Conservation (phyloP, 345 rosid genomes). For the Salix purpurea region DNA sequence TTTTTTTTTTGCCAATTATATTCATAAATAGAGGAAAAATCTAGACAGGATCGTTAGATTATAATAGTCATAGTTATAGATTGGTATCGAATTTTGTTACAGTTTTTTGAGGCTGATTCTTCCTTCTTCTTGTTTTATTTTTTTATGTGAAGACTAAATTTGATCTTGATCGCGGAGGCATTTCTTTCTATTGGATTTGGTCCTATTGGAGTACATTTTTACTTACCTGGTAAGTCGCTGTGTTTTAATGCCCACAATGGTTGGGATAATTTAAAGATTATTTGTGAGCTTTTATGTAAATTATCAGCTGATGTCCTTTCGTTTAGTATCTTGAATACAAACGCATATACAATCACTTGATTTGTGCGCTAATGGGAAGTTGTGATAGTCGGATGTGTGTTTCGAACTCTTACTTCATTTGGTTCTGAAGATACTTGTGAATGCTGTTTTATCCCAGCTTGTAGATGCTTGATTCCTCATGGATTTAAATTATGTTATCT, state of each 20-base stretch:
- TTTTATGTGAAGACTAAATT: conserved; percentile 40
- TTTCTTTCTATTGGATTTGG: conserved; percentile 96
- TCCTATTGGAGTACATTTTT: conserved; percentile 97
- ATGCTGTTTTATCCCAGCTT: conserved; percentile 15
- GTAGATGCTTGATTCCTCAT: conserved; percentile 39
- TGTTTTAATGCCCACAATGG: background rate
- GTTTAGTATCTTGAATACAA: background rate
- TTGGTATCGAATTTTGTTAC: no score
- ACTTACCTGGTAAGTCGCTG: conserved; percentile 80
- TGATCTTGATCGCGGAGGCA: conserved; percentile 48
- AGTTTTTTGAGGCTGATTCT: background rate
- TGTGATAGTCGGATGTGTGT: background rate
- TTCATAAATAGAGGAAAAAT: background rate
- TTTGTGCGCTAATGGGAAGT: background rate
- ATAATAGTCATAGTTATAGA: no score
- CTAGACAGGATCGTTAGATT: no score
- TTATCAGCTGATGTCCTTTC: background rate
- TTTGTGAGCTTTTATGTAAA: background rate
- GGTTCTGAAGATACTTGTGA: background rate
- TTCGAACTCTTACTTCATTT: background rate
- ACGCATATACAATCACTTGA: background rate
- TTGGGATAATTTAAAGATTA: background rate
- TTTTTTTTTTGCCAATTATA: background rate
- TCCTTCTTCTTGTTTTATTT: background rate
- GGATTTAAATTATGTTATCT: conserved; percentile 45